Evolutionary conservation across 1,139 yeast genomes (phyloP).

Genomic region (Chernovozyma sophiae-reginae): DNA sequence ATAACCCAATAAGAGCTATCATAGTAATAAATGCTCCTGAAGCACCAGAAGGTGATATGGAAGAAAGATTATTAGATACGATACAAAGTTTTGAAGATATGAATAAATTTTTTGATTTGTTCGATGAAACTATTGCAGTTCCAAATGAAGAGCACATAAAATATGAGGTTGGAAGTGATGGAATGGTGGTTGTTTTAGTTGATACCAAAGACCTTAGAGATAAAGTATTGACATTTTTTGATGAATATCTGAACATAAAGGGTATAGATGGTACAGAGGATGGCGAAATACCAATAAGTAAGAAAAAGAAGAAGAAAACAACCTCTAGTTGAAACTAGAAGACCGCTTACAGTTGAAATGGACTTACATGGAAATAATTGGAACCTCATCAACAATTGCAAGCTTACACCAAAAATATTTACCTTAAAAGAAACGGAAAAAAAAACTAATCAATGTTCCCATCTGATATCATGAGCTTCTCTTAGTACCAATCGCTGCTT

Average conservation of each 20-base stretch:
- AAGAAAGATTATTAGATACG: conserved; percentile 43
- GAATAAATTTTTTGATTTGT: conserved; percentile 57
- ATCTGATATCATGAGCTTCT: too few species aligned
- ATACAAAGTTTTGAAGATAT: conserved; percentile 47
- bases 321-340: too few species aligned
- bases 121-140: conserved; percentile 56
- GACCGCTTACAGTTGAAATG: too few species aligned
- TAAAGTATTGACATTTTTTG: conserved; percentile 34
- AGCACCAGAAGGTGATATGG: conserved; percentile 47
- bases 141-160: conserved; percentile 67
- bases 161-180: conserved; percentile 71
- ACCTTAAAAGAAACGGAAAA: too few species aligned
- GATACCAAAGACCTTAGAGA: conserved; percentile 29
- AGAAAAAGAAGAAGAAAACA: conserved; percentile 4
- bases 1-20: conserved; percentile 41
- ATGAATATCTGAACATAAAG: conserved; percentile 24
- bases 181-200: conserved; percentile 59
- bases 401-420: too few species aligned
- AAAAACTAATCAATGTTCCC: too few species aligned
- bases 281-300: too few species aligned
- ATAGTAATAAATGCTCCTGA: conserved; percentile 34
- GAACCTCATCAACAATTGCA: too few species aligned
- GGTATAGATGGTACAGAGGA: too few species aligned
- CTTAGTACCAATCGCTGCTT: too few species aligned
- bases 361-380: too few species aligned